Conservation (phyloP, 805 yeast genomes). For the Priceomyces haplophilus region DNA sequence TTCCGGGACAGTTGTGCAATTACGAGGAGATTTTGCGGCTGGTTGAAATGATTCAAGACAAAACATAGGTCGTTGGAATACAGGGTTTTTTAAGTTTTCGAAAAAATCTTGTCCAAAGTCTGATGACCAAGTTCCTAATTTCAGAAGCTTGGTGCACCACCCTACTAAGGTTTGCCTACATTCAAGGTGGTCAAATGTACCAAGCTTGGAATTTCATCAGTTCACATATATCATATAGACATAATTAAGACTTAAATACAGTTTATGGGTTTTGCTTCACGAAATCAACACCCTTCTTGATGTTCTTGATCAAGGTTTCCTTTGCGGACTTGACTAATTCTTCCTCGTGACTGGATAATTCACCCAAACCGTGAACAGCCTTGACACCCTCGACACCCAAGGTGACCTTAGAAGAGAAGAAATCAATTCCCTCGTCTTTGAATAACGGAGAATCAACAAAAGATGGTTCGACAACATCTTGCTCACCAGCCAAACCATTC, state of each 20-base stretch:
- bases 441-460: conserved; percentile 79
- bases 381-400: conserved; percentile 89
- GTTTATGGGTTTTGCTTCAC: conserved; percentile 66
- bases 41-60: too few relatives aligned
- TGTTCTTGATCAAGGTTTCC: conserved; percentile 87
- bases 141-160: too few relatives aligned
- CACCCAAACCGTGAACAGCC: conserved; percentile 75
- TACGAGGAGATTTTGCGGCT: too few relatives aligned
- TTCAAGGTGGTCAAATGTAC: too few relatives aligned
- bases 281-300: conserved; percentile 89
- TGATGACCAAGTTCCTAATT: too few relatives aligned
- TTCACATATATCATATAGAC: conserved; percentile 1
- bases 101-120: too few relatives aligned
- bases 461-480: conserved; percentile 62
- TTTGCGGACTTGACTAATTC: conserved; percentile 78
- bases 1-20: too few relatives aligned
- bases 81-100: too few relatives aligned
- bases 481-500: conserved; percentile 60
- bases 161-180: too few relatives aligned
- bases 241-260: not conserved
- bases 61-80: too few relatives aligned
- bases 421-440: conserved; percentile 87
- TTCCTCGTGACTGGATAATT: conserved; percentile 74
- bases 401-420: conserved; percentile 93
- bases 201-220: not conserved